These are phyloP conservation scores for Boletus sp. DNA, from an alignment of 768 basidiomycete genomes.

Conservation along the genomic window DNA sequence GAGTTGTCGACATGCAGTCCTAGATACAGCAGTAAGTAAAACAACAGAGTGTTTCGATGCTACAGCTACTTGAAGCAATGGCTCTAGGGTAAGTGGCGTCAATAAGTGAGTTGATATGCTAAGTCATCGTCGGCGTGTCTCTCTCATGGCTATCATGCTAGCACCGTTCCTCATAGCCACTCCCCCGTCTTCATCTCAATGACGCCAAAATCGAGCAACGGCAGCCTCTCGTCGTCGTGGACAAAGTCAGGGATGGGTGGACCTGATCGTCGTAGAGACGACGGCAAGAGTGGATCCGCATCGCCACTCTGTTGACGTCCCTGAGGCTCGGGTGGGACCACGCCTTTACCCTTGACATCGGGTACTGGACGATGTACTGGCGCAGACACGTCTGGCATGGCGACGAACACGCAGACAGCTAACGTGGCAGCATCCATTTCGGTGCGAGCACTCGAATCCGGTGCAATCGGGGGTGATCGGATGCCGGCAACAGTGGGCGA, in stretches of 20 bases:
- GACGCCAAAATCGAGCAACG: slow-evolving; percentile 20
- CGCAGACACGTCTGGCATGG: slow-evolving; percentile 20
- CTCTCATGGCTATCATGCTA: background rate
- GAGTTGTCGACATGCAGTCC: background rate
- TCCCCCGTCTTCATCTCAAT: slow-evolving; percentile 3
- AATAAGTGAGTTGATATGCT: slow-evolving; percentile 3
- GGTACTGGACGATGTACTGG: background rate
- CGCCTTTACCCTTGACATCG: slow-evolving; percentile 19
- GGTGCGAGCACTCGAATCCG: background rate
- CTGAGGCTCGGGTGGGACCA: slow-evolving; percentile 6
- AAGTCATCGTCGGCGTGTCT: background rate
- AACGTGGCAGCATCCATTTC: slow-evolving; percentile 4
- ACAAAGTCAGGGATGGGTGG: background rate
- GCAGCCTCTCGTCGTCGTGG: background rate
- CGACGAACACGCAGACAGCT: slow-evolving; percentile 18
- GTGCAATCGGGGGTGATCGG: background rate
- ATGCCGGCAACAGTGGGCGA: background rate
- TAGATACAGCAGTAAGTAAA: background rate
- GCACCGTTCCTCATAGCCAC: background rate
- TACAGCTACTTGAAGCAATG: background rate
- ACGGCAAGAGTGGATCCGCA: slow-evolving; percentile 1
- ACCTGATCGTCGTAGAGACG: background rate
- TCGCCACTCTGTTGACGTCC: background rate
- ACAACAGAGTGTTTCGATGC: background rate
- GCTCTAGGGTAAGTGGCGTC: background rate